Evolutionary conservation across 2,329 filamentous ascomycete genomes (phyloP).

Genomic region (Fonsecaea nubica): DNA sequence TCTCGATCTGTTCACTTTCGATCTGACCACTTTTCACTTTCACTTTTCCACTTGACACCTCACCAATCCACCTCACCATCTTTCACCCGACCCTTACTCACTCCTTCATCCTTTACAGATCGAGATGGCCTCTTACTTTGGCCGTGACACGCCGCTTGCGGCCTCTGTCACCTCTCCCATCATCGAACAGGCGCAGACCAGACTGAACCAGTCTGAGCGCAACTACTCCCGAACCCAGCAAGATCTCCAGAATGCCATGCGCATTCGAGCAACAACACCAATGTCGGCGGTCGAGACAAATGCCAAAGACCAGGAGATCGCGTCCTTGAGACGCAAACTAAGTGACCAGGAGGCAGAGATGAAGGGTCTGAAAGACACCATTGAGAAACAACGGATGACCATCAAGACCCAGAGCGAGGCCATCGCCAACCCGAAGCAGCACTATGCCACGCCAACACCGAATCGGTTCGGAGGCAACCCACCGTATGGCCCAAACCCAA

Average conservation of each 20-base stretch:
- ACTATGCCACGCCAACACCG: slow-evolving; percentile 25
- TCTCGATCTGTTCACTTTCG: background rate
- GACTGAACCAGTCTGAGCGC: slow-evolving; percentile 22
- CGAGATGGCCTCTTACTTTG: slow-evolving; percentile 24
- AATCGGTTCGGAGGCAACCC: slow-evolving; percentile 10
- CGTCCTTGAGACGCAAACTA: slow-evolving; percentile 17
- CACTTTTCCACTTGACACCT: background rate
- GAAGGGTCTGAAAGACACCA: slow-evolving; percentile 10
- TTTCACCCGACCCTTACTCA: slow-evolving; percentile 1
- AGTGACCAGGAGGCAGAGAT: slow-evolving; percentile 25
- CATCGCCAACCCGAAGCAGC: slow-evolving; percentile 28
- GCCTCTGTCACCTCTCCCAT: slow-evolving; percentile 23
- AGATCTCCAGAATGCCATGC: slow-evolving; percentile 28
- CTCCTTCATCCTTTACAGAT: slow-evolving; percentile 9
- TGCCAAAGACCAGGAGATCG: slow-evolving; percentile 27
- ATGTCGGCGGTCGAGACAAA: slow-evolving; percentile 27
- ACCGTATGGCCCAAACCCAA: slow-evolving; percentile 8
- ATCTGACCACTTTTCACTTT: background rate
- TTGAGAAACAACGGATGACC: slow-evolving; percentile 26
- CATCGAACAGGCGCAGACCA: slow-evolving; percentile 27
- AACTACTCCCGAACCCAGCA: slow-evolving; percentile 27
- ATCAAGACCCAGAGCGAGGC: slow-evolving; percentile 34
- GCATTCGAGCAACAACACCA: slow-evolving; percentile 28
- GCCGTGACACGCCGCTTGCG: slow-evolving; percentile 20
- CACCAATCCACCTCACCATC: background rate